A percentile compares a stretch with the other conserved stretches of the same genome.
These are phyloP conservation scores for Pseudopediastrum boryanum DNA, from an alignment of 139 green algal species.

Conservation along the genomic window DNA sequence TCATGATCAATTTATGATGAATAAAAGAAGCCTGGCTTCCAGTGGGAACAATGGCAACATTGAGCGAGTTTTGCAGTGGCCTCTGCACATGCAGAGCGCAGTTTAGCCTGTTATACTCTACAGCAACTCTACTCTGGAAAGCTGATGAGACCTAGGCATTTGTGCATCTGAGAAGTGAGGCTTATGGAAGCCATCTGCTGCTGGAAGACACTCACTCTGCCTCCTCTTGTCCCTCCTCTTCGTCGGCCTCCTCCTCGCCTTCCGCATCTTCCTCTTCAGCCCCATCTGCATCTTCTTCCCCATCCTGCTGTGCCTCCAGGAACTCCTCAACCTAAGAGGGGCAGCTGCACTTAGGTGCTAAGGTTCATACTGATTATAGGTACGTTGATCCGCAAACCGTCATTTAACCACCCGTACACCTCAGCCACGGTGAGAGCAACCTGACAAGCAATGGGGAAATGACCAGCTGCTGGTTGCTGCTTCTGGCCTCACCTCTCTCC, in stretches of 20 bases:
- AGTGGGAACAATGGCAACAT: too few relatives aligned
- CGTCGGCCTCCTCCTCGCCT: conserved; percentile 27
- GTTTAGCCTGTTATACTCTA: background rate
- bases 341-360: background rate
- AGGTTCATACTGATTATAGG: background rate
- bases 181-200: background rate
- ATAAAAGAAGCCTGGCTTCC: too few relatives aligned
- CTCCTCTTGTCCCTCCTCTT: conserved; percentile 38
- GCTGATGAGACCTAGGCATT: background rate
- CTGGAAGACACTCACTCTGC: conserved; percentile 26
- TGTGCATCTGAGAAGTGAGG: background rate
- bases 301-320: background rate
- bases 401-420: background rate
- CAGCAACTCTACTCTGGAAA: background rate
- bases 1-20: too few relatives aligned
- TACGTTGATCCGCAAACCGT: background rate
- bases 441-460: background rate
- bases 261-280: conserved; percentile 18
- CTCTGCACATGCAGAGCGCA: too few relatives aligned
- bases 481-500: conserved; percentile 38
- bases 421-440: background rate
- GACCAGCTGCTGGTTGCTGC: background rate
- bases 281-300: background rate
- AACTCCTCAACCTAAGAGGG: background rate
- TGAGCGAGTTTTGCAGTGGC: too few relatives aligned